A percentile compares a stretch with the other conserved stretches of the same genome.
phyloP scores from a whole-genome alignment of 2,329 filamentous ascomycete species.

The Emericellopsis atlantica region DNA sequence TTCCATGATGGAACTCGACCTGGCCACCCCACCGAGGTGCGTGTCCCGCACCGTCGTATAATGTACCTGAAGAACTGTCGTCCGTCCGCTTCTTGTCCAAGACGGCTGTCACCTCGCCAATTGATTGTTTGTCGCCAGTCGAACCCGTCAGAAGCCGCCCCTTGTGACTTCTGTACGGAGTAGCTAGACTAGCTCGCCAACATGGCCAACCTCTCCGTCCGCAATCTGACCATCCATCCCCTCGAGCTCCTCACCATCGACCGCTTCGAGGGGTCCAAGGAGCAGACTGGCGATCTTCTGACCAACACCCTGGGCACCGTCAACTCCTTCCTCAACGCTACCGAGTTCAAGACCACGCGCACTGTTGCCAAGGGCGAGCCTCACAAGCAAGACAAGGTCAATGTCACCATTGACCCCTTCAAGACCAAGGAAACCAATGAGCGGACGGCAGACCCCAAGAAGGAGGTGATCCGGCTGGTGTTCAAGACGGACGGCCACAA shows the following conservation, averaged over 20 bases:
- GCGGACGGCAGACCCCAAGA: slow-evolving; percentile 37
- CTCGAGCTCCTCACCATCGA: slow-evolving; percentile 63
- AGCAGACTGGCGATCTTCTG: slow-evolving; percentile 28
- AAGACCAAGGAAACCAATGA: slow-evolving; percentile 44
- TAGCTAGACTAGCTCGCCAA: slow-evolving; percentile 1
- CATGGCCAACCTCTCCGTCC: slow-evolving; percentile 54
- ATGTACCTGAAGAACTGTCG: not conserved
- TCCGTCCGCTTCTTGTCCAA: not conserved
- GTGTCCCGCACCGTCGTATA: not conserved
- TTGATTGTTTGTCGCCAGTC: too few relatives aligned
- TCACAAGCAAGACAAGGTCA: slow-evolving; percentile 49
- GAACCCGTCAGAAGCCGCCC: too few relatives aligned
- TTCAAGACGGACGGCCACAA: slow-evolving; percentile 45
- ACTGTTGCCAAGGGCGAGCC: slow-evolving; percentile 39
- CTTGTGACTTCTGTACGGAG: not conserved
- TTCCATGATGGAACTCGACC: not conserved
- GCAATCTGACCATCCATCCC: slow-evolving; percentile 67
- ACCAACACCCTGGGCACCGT: slow-evolving; percentile 30
- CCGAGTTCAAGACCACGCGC: slow-evolving; percentile 15
- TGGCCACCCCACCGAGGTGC: not conserved
- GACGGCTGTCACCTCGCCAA: not conserved
- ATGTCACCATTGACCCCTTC: slow-evolving; percentile 56
- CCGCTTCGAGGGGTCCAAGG: slow-evolving; percentile 47
- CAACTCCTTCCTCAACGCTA: slow-evolving; percentile 29
- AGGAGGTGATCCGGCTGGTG: slow-evolving; percentile 61